These are phyloP conservation scores for Penicillium olsonii DNA, from an alignment of 2,329 filamentous ascomycete species.

Conservation along the genomic window DNA sequence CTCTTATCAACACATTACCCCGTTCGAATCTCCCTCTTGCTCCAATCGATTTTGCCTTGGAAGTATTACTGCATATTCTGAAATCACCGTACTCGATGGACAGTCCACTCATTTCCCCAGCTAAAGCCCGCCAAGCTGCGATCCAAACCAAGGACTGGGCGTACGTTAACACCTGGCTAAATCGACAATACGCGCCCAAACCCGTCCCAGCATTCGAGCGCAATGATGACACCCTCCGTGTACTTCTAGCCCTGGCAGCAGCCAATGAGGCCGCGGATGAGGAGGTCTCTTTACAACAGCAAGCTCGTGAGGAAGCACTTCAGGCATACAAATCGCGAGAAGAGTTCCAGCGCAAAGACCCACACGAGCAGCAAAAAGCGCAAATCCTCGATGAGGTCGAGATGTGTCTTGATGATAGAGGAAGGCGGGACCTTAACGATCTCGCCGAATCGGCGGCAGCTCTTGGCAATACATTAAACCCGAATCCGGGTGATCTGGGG, in stretches of 20 bases:
- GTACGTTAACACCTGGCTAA: conserved; percentile 81
- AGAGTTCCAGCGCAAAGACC: conserved; percentile 23
- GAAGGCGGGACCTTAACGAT: conserved; percentile 57
- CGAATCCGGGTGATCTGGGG: conserved; percentile 54
- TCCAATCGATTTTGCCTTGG: neutral
- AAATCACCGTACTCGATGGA: conserved; percentile 29
- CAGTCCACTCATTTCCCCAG: conserved; percentile 58
- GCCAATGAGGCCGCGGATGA: conserved; percentile 70
- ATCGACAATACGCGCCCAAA: conserved; percentile 65
- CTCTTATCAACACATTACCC: conserved; percentile 18
- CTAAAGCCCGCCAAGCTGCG: conserved; percentile 71
- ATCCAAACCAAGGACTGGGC: conserved; percentile 89
- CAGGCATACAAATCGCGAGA: conserved; percentile 33
- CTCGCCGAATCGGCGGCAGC: conserved; percentile 57
- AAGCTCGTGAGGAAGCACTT: conserved; percentile 40
- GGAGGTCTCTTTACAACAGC: conserved; percentile 37
- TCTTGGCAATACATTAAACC: conserved; percentile 51
- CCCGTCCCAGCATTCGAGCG: conserved; percentile 76
- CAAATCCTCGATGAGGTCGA: conserved; percentile 58
- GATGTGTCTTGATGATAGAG: conserved; percentile 55
- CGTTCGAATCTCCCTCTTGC: neutral
- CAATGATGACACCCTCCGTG: conserved; percentile 78
- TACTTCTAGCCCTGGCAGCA: conserved; percentile 70
- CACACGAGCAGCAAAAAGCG: conserved; percentile 33
- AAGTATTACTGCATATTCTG: neutral